Conservation (phyloP, 805 yeast species). For the Lipomyces spencermartinsiae region DNA sequence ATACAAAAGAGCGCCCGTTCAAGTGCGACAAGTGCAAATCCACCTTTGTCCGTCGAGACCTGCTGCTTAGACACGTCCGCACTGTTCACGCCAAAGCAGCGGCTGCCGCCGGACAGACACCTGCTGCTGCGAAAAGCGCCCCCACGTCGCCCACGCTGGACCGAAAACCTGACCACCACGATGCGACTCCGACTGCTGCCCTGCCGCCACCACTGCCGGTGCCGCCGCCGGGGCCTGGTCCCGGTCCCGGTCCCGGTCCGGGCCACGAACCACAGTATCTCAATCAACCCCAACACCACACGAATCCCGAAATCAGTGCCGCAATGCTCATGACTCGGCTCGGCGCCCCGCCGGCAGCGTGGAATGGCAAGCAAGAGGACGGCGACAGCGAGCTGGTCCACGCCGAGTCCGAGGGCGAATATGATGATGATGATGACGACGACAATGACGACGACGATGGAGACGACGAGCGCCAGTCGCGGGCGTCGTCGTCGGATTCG, state of each 20-base stretch:
- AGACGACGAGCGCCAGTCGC: neutral
- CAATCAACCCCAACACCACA: constrained; percentile 1
- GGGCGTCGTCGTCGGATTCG: constrained; percentile 11
- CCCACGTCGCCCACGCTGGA: neutral
- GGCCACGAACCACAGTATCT: neutral
- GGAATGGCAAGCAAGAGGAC: neutral
- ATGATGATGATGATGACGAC: neutral
- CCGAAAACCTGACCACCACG: neutral
- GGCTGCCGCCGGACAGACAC: neutral
- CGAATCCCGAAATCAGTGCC: constrained; percentile 18
- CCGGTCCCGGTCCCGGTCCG: constrained; percentile 1
- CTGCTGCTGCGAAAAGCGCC: neutral
- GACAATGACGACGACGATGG: neutral
- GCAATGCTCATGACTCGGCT: constrained; percentile 32
- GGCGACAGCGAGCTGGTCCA: neutral
- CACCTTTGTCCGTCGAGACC: constrained; percentile 77
- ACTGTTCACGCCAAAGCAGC: constrained; percentile 63
- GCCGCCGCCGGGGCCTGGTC: neutral
- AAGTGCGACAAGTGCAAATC: constrained; percentile 72
- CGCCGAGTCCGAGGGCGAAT: neutral
- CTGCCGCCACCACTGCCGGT: constrained; percentile 8
- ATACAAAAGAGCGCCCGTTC: constrained; percentile 81
- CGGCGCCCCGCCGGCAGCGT: constrained; percentile 9
- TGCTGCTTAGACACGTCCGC: constrained; percentile 75
- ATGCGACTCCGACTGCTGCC: neutral